Evolutionary conservation across 208 protist genomes (phyloP).

Genomic region (Acanthamoeba lenticulata): DNA sequence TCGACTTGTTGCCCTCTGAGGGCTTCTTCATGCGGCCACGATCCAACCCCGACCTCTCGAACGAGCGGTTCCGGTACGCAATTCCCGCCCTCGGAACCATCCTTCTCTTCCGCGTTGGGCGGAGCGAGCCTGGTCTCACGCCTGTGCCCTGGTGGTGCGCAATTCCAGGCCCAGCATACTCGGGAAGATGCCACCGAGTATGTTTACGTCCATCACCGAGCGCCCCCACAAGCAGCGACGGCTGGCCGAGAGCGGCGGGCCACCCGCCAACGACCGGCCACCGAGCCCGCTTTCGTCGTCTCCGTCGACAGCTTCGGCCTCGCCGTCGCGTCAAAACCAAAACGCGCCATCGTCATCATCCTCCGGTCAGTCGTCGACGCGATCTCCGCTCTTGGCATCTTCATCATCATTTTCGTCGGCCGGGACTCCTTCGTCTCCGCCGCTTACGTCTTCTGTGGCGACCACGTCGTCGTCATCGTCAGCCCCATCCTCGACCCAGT

Average conservation of each 20-base stretch:
- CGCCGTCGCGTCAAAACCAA: too few species aligned
- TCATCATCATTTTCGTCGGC: not conserved
- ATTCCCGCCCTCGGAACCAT: too few species aligned
- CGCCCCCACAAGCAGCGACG: not conserved
- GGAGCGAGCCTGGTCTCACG: too few species aligned
- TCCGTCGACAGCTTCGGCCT: not conserved
- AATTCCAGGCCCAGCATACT: not conserved
- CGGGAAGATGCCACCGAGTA: not conserved
- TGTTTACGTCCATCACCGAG: constrained; percentile 4
- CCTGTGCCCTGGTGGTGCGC: not conserved
- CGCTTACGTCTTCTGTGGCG: not conserved
- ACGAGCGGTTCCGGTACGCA: not conserved
- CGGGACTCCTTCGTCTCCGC: not conserved
- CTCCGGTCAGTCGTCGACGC: not conserved
- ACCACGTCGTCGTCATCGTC: not conserved
- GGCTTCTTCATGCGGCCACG: not conserved
- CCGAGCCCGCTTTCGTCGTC: not conserved
- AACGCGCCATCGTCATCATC: not conserved
- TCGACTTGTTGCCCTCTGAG: not conserved
- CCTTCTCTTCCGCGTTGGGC: too few species aligned
- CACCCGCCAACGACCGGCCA: not conserved
- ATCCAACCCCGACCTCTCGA: not conserved
- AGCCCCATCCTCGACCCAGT: not conserved
- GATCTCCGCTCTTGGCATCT: not conserved
- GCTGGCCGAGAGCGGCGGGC: not conserved